Base-by-base conservation (phyloP, 768 basidiomycete species). In the Coprinopsis cinerea region DNA sequence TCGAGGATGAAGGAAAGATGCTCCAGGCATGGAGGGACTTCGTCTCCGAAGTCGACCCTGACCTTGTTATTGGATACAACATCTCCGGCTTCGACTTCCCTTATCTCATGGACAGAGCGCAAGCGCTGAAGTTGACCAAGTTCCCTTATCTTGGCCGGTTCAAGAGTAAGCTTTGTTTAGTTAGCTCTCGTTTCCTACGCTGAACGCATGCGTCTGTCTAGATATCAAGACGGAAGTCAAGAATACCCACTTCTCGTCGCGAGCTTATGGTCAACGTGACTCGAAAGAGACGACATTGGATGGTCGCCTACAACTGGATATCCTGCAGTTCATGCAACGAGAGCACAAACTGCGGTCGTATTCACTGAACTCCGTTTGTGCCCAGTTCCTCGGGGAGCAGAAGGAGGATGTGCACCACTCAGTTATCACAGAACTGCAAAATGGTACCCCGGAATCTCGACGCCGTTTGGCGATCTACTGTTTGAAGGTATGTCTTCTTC, bases 401-500 rank as follows among this genome's bases (percentile, higher is more conserved):
- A 99, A 99, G 64, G 96, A 99, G 64, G 96, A 99, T 55, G 96
- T 99, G 17, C 96, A 98, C 60, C 85, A 98, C 63, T 98, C 95
- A 1, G 92, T 96, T 55, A 99, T 99, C 59, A 97, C 96, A 0
- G 94, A 98, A 44, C 68, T 99, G 39, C 96, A 99, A 66, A 98
- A 98, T 59, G 94, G 95, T 58, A 95, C 90, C 0, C 78, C 93
- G 0, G 95, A 99, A 65, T 93, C 92, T 1, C 70, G 96, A 41
- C 75, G 96, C 34, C 85, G 96, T 40, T 68, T 98, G 49, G 96
- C 96, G 1, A 92, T 99, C 10, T 99, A 99, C 67, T 99, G 96
- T 71, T 68, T 99, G 60, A 99, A 99, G 82, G 94, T 89, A 25
- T 32, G 48, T 20, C 14, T 22, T 18, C 13, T 2, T 20, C 3